These are phyloP conservation scores for Metschnikowia gelsemii DNA, from an alignment of 805 yeast genomes.

Conservation along the genomic window DNA sequence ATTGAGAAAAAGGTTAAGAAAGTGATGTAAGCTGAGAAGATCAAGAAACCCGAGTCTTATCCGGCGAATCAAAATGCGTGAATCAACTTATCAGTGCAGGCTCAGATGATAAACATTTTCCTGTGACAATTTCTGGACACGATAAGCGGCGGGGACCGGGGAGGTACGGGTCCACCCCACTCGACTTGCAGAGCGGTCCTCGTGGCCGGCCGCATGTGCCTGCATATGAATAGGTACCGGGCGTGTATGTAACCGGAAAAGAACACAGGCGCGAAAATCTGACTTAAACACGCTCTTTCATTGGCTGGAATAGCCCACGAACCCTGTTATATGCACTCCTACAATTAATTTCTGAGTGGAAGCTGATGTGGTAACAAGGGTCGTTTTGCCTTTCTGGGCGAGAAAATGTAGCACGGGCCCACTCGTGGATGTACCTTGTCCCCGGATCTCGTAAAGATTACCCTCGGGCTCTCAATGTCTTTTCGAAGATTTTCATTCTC, in stretches of 20 bases:
- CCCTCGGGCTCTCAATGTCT: slow-evolving; percentile 3
- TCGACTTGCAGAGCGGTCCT: background rate
- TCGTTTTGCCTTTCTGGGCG: slow-evolving; percentile 2
- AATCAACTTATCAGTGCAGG: slow-evolving; percentile 1
- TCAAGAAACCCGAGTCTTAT: too few relatives aligned
- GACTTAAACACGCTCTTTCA: slow-evolving; percentile 3
- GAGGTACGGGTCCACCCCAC: slow-evolving; percentile 6
- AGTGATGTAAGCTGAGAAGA: too few relatives aligned
- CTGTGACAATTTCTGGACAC: background rate
- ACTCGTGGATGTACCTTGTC: background rate
- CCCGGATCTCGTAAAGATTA: slow-evolving; percentile 6
- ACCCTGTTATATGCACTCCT: slow-evolving; percentile 1
- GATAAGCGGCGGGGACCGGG: slow-evolving; percentile 3
- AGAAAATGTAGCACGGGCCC: background rate
- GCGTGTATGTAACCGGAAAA: background rate
- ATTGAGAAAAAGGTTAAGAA: too few relatives aligned
- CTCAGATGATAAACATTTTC: background rate
- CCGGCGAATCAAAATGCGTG: slow-evolving; percentile 9
- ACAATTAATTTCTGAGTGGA: slow-evolving; percentile 3
- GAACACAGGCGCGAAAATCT: slow-evolving; percentile 4
- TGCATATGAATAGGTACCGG: background rate
- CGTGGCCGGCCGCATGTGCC: background rate
- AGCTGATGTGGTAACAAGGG: slow-evolving; percentile 3
- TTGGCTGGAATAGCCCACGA: slow-evolving; percentile 5
- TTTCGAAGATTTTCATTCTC: background rate